Evolutionary conservation across 148 eudicot species (phyloP).

Genomic region (Rheum nobile): DNA sequence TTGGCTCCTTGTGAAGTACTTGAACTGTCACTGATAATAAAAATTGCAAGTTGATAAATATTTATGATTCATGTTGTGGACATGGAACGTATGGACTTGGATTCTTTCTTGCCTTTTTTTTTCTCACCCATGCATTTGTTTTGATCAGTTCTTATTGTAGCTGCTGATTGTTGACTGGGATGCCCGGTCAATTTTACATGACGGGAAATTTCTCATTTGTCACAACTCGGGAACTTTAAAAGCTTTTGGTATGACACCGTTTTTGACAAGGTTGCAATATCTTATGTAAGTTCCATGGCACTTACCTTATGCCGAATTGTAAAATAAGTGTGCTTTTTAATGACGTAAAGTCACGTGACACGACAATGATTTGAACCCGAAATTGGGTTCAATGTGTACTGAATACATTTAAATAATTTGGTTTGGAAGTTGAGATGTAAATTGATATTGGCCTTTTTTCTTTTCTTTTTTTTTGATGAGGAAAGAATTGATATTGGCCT

Average conservation of each 20-base stretch:
- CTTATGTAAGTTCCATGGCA: background rate
- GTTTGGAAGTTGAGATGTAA: background rate
- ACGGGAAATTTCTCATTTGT: background rate
- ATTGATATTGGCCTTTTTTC: background rate
- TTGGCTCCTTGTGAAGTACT: background rate
- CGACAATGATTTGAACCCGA: background rate
- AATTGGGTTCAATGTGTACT: background rate
- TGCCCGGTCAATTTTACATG: background rate
- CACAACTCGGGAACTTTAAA: background rate
- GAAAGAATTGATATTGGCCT: background rate
- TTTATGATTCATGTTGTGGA: constrained; percentile 6
- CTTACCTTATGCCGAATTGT: background rate
- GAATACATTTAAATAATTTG: background rate
- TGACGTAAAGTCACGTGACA: background rate
- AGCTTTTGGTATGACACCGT: background rate
- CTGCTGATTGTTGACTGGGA: constrained; percentile 1
- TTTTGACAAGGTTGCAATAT: background rate
- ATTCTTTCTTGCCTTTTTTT: background rate
- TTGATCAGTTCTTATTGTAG: background rate
- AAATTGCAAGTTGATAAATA: background rate
- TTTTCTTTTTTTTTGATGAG: too few relatives aligned
- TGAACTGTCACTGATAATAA: constrained; percentile 3
- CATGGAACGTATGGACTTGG: constrained; percentile 7
- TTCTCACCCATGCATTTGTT: background rate
- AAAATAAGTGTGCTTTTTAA: too few relatives aligned